Base-by-base conservation (phyloP, 441 rosid genomes). In the Breynia disticha region DNA sequence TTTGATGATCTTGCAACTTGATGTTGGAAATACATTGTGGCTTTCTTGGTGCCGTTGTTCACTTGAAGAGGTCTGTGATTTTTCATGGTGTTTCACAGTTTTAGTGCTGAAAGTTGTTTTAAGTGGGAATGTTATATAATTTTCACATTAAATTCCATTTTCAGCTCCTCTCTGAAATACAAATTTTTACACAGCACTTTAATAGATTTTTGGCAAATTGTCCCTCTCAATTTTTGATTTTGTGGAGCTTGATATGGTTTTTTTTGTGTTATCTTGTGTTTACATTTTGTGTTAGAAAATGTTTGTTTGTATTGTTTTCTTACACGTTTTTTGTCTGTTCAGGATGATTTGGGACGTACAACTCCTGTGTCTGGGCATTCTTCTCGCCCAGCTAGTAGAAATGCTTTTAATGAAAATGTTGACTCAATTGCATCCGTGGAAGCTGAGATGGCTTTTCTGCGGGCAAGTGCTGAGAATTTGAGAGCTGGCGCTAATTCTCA, bases 321-420 rank as follows among this genome's bases (percentile, higher is more conserved):
- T 52, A 53, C 47, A 50, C 5, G 32, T 55, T 16, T 48, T 9
- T 47, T 39, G 16, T 60, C 19, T 60, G 5, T 77, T 74, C 81
- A 93, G 98, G 90, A 75, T 68, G 95, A 82, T 59, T 18, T 76
- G 75, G 86, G 82, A 32, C 84, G 55, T 56, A 37, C 73, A 50
- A 52, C 71, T 39, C 72, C 73, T 1, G 73, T 74, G n/a, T 6
- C 71, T 0, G 72, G 82, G 52, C 80, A 65, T 37, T 82, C 81
- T 16, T 91, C 98, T 62, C 94, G 98, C 49, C 98, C 98, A 19
- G 71, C 85, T 19, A 91, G 98, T 63, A 79, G 91, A 20, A 88
- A 81, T 66, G 77, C 94, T 20, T 91, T 88, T 64, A 79, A 69
- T 67, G 93, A 90, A 54, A 81, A 74, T 56, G 60, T 60, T 3